Evolutionary conservation across 768 basidiomycete species (phyloP).

Genomic region (Xanthoconium stramineum): DNA sequence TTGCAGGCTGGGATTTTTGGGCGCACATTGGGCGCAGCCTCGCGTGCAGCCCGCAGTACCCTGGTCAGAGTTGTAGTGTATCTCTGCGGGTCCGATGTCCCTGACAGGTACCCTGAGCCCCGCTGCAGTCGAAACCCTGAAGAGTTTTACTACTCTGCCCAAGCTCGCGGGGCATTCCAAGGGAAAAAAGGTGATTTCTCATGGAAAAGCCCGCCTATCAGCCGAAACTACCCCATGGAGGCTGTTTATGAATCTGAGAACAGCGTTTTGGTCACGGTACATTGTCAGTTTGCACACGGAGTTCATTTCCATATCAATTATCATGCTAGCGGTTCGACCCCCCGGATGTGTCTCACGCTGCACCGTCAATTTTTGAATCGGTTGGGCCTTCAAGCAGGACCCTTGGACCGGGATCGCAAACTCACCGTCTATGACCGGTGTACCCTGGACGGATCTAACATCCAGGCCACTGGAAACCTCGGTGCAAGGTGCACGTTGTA

Average conservation of each 20-base stretch:
- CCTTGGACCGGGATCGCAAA: no score
- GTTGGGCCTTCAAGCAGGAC: no score
- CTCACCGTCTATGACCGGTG: not conserved
- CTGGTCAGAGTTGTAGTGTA: not conserved
- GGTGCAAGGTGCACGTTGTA: not conserved
- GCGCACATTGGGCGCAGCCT: slow-evolving; percentile 8
- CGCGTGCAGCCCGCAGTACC: not conserved
- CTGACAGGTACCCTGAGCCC: not conserved
- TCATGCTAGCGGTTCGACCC: not conserved
- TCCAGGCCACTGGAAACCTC: not conserved
- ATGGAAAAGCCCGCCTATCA: not conserved
- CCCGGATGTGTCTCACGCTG: slow-evolving; percentile 4
- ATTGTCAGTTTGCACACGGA: slow-evolving; percentile 1
- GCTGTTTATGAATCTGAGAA: slow-evolving; percentile 14
- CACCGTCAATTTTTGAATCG: not conserved
- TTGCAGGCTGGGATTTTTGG: not conserved
- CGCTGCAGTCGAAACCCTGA: not conserved
- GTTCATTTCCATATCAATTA: slow-evolving; percentile 10
- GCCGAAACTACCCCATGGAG: not conserved
- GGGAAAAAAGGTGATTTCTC: not conserved
- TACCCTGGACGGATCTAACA: not conserved
- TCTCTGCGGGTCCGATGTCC: slow-evolving; percentile 3
- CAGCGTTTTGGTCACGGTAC: not conserved
- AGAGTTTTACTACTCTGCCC: not conserved
- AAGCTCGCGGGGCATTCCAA: not conserved